Conservation (phyloP, 352 stramenopile genomes). For the Plasmopara muralis region DNA sequence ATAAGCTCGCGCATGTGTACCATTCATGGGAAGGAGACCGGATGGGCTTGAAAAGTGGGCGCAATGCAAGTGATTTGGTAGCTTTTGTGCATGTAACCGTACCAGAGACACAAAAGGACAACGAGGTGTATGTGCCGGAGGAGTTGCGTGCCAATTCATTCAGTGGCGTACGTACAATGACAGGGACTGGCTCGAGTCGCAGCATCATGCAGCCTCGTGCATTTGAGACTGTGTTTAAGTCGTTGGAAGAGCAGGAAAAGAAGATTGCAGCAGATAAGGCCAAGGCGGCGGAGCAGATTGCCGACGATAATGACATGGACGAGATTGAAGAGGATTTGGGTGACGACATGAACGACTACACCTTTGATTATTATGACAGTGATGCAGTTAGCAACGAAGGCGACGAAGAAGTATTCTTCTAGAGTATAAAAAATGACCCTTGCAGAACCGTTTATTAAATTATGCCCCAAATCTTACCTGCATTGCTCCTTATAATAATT, state of each 20-base stretch:
- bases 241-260: slow-evolving; percentile 59
- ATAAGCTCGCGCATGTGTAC: slow-evolving; percentile 68
- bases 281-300: slow-evolving; percentile 35
- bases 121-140: slow-evolving; percentile 57
- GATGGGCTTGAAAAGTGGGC: slow-evolving; percentile 15
- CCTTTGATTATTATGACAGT: slow-evolving; percentile 76
- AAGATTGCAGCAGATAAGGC: slow-evolving; percentile 38
- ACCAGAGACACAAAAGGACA: slow-evolving; percentile 44
- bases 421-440: slow-evolving; percentile 7
- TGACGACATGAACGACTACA: slow-evolving; percentile 79
- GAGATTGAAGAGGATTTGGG: slow-evolving; percentile 64
- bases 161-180: slow-evolving; percentile 27
- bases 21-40: slow-evolving; percentile 47
- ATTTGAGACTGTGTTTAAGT: slow-evolving; percentile 68
- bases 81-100: slow-evolving; percentile 63
- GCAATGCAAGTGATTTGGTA: slow-evolving; percentile 22
- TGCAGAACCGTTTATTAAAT: not conserved
- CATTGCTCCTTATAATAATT: no score
- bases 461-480: not conserved
- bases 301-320: slow-evolving; percentile 48
- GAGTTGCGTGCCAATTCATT: slow-evolving; percentile 55
- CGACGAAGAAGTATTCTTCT: slow-evolving; percentile 75
- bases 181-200: slow-evolving; percentile 11
- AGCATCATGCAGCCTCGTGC: slow-evolving; percentile 60
- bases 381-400: slow-evolving; percentile 59